Evolutionary conservation across 331 rosid species (phyloP).

Genomic region (Malus hybrid): DNA sequence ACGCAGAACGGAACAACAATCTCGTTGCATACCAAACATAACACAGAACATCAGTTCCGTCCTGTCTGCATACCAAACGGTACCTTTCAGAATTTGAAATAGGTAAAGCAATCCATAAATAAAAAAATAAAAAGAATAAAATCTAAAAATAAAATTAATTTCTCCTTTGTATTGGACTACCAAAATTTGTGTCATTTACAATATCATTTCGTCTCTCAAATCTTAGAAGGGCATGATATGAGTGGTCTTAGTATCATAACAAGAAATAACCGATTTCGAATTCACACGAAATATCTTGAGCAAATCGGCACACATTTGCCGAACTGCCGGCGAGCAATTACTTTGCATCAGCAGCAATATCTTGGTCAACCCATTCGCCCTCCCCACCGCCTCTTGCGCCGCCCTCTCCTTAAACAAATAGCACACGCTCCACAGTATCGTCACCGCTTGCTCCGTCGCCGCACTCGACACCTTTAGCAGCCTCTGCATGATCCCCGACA

Average conservation of each 20-base stretch:
- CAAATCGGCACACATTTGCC: conserved; percentile 82
- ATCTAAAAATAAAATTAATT: no score
- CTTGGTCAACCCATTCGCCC: conserved; percentile 77
- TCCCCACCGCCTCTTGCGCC: conserved; percentile 62
- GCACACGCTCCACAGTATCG: conserved; percentile 83
- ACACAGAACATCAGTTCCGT: no score
- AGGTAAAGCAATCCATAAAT: no score
- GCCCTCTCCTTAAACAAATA: conserved; percentile 53
- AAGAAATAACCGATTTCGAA: conserved; percentile 52
- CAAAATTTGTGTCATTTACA: no score
- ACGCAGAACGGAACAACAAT: no score
- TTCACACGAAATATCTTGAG: conserved; percentile 69
- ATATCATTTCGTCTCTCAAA: no score
- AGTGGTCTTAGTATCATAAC: conserved; percentile 53
- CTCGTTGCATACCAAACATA: no score
- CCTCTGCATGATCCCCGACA: conserved; percentile 57
- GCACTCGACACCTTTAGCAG: conserved; percentile 55
- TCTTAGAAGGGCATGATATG: no score
- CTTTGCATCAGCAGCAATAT: conserved; percentile 85
- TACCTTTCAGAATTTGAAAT: no score
- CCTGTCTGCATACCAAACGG: no score
- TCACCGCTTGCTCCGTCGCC: conserved; percentile 83
- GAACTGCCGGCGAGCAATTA: conserved; percentile 65
- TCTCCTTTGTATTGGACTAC: no score
- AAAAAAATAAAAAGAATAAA: no score